Conservation (phyloP, 768 basidiomycete species). For the Lactifluus hygrophoroides region DNA sequence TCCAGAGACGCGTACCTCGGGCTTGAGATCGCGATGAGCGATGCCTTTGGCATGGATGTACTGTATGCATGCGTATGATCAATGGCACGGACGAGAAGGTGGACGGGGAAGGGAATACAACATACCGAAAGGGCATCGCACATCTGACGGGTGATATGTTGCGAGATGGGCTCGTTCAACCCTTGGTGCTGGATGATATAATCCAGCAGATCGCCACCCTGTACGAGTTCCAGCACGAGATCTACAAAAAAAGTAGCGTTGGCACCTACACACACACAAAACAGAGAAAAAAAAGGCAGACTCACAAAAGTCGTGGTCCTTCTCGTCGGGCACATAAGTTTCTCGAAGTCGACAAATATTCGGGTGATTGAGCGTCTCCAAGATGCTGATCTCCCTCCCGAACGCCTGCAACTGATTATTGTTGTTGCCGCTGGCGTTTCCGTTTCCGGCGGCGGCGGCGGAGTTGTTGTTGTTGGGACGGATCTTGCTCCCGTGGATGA, state of each 20-base stretch:
- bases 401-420: slow-evolving; percentile 31
- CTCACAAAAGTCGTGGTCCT: slow-evolving; percentile 45
- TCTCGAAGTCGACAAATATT: slow-evolving; percentile 80
- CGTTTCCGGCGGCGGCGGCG: slow-evolving; percentile 14
- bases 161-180: slow-evolving; percentile 45
- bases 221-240: slow-evolving; percentile 75
- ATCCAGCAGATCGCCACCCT: slow-evolving; percentile 85
- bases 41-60: slow-evolving; percentile 72
- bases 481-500: slow-evolving; percentile 53
- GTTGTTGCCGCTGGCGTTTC: background rate
- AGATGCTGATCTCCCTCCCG: slow-evolving; percentile 69
- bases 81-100: background rate
- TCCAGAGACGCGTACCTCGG: slow-evolving; percentile 45
- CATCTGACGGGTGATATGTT: slow-evolving; percentile 73
- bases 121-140: slow-evolving; percentile 70
- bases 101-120: background rate
- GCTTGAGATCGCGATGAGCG: slow-evolving; percentile 91
- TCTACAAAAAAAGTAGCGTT: slow-evolving; percentile 31
- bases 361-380: slow-evolving; percentile 66
- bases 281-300: background rate
- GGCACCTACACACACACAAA: background rate
- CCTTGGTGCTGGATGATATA: slow-evolving; percentile 57
- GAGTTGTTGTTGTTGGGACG: slow-evolving; percentile 15
- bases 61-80: slow-evolving; percentile 21
- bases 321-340: slow-evolving; percentile 56